Percentiles rank a stretch among this genome's conserved stretches.
Evolutionary conservation across 495 filamentous ascomycete species (phyloP).

Genomic region (Aspergillus homomorphus): DNA sequence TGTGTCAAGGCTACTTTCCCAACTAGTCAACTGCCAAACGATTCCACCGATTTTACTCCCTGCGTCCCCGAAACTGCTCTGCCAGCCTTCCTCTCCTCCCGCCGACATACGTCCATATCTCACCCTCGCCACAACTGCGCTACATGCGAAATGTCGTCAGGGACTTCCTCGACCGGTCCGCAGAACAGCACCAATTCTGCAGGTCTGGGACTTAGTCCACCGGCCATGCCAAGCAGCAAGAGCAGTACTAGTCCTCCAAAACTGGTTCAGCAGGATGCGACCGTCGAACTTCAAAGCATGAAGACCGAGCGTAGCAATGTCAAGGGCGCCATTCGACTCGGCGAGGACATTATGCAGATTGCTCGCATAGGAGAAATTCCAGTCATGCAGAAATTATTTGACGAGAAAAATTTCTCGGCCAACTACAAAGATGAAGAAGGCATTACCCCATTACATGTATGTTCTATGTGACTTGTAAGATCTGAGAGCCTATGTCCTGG

Average conservation of each 20-base stretch:
- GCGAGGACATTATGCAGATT: slow-evolving; percentile 93
- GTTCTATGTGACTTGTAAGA: slow-evolving; percentile 27
- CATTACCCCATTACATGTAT: slow-evolving; percentile 92
- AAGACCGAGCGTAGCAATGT: slow-evolving; percentile 36
- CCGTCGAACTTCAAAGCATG: slow-evolving; percentile 69
- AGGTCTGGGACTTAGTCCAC: slow-evolving; percentile 25
- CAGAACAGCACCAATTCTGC: slow-evolving; percentile 28
- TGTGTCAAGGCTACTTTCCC: not conserved
- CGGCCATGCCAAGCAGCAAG: slow-evolving; percentile 50
- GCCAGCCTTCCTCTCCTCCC: not conserved
- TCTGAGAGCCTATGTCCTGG: too few relatives aligned
- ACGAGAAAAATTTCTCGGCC: slow-evolving; percentile 73
- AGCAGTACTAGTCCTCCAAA: slow-evolving; percentile 56
- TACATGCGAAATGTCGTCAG: slow-evolving; percentile 28
- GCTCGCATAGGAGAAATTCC: slow-evolving; percentile 82
- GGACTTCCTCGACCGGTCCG: slow-evolving; percentile 26
- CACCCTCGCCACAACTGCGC: not conserved
- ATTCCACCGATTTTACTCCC: too few relatives aligned
- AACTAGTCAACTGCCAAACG: slow-evolving; percentile 12
- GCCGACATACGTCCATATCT: not conserved
- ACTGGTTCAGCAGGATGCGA: slow-evolving; percentile 48
- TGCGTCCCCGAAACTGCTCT: slow-evolving; percentile 7
- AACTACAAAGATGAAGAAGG: slow-evolving; percentile 83
- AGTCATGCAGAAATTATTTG: slow-evolving; percentile 85
- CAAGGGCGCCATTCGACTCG: slow-evolving; percentile 53